Base-by-base conservation (phyloP, 73 alveolate genomes). In the Diophrys sp. region DNA sequence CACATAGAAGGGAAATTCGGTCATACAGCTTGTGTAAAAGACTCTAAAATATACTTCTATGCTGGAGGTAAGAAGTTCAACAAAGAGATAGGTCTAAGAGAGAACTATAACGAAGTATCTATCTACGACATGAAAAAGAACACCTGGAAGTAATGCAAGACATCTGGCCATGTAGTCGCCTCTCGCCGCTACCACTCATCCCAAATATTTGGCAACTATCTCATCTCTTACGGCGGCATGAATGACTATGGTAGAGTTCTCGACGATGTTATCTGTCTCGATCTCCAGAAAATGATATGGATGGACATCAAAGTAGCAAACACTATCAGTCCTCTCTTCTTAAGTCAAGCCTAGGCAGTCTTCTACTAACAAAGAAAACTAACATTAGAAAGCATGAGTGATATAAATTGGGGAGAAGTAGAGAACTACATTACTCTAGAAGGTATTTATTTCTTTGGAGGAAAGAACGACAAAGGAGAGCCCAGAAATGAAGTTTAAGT, bases 401-500 rank as follows among this genome's bases (percentile, higher is more conserved):
- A 33, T 0, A 54, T 73, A 23, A 28, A 73, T 2, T 73, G 81
- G 81, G 72, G 81, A 5, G 55, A 73, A 25, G 54, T 73, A 5
- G 73, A 73, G 1, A 34, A 33, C 31, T 73, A 33, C 54, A 73
- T 73, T 30, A 79, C 77, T 69, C 85, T 82, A 89, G 88, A 79
- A 79, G 95, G 95, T 28, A 74, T 89, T 74, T 89, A 89, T 67
- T 79, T 78, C 73, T 89, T 83, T 54, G 95, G 95, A 31, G 95
- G 95, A 29, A 89, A 84, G 75, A 84, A 79, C 62, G 90, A 84
- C 71, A 82, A 79, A 25, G 87, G 85, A 0, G 79, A 78, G 29
- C 30, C 75, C 68, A 79, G 87, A 54, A 80, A 89, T 80, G 89
- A 89, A 55, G 75, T 89, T 69, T 89, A 91, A 90, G 77, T 84